Evolutionary conservation across 345 rosid species (phyloP).

Genomic region (Brassica incana): DNA sequence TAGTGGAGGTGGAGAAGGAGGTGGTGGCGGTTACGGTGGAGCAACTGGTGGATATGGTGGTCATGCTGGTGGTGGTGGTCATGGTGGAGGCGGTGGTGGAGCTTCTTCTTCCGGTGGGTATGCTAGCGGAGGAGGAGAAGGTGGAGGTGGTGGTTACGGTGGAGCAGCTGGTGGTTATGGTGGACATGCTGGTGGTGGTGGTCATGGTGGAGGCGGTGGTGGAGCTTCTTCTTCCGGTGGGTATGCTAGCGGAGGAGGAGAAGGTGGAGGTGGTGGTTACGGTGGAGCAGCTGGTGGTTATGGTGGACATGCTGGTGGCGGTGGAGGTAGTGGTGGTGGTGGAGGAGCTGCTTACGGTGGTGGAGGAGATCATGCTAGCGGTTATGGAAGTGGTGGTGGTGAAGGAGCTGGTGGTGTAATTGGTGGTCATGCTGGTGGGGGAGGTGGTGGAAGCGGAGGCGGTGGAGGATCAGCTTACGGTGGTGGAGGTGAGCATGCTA

Average conservation of each 20-base stretch:
- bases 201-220: constrained; percentile 47
- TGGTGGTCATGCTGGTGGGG: constrained; percentile 40
- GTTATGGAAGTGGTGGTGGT: constrained; percentile 35
- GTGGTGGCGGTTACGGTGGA: constrained; percentile 45
- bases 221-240: constrained; percentile 40
- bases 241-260: constrained; percentile 43
- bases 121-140: constrained; percentile 45
- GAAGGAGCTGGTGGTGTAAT: constrained; percentile 33
- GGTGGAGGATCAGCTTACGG: constrained; percentile 41
- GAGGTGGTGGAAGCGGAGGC: constrained; percentile 39
- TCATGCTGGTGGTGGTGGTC: constrained; percentile 40
- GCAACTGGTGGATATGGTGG: constrained; percentile 42
- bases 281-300: constrained; percentile 46
- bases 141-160: constrained; percentile 44
- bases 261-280: constrained; percentile 44
- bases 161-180: constrained; percentile 45
- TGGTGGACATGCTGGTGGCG: constrained; percentile 39
- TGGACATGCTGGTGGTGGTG: constrained; percentile 41
- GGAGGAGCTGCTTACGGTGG: constrained; percentile 32
- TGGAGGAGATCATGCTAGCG: constrained; percentile 22
- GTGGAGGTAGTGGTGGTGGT: constrained; percentile 36
- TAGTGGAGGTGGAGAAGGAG: constrained; percentile 46
- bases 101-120: constrained; percentile 39
- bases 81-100: constrained; percentile 46
- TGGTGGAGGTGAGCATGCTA: constrained; percentile 35